Evolutionary conservation across 2,329 filamentous ascomycete genomes (phyloP).

Genomic region (Zymoseptoria tritici): DNA sequence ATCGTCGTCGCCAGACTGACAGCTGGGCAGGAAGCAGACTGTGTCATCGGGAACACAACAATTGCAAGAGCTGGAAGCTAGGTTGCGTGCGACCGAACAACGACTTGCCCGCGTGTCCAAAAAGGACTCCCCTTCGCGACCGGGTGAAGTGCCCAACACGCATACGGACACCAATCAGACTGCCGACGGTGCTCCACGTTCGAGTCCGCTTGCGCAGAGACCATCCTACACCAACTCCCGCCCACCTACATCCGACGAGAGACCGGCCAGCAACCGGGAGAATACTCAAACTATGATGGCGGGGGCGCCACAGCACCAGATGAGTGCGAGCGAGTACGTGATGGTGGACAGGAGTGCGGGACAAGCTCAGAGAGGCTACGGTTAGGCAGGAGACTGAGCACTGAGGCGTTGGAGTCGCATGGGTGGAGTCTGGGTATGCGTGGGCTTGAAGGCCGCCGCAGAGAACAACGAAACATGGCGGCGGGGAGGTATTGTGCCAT

Average conservation of each 20-base stretch:
- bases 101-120: slow-evolving; percentile 47
- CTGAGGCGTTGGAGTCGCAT: slow-evolving; percentile 1
- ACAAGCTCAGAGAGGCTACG: slow-evolving; percentile 17
- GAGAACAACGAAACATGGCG: slow-evolving; percentile 8
- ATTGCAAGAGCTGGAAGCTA: slow-evolving; percentile 76
- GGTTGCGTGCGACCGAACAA: slow-evolving; percentile 76
- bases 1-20: slow-evolving; percentile 2
- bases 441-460: slow-evolving; percentile 1
- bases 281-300: slow-evolving; percentile 16
- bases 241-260: slow-evolving; percentile 12
- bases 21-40: slow-evolving; percentile 60
- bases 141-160: slow-evolving; percentile 6
- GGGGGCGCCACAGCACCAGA: slow-evolving; percentile 15
- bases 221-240: slow-evolving; percentile 19
- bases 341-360: slow-evolving; percentile 24
- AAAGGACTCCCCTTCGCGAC: slow-evolving; percentile 21
- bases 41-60: slow-evolving; percentile 69
- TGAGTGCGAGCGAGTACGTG: slow-evolving; percentile 25
- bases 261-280: slow-evolving; percentile 11
- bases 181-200: slow-evolving; percentile 9
- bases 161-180: slow-evolving; percentile 12
- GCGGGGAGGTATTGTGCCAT: slow-evolving; percentile 7
- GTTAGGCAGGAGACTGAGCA: slow-evolving; percentile 5
- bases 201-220: slow-evolving; percentile 20
- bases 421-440: not conserved